Conservation (phyloP, 441 rosid species). For the Eugenia klotzschiana region DNA sequence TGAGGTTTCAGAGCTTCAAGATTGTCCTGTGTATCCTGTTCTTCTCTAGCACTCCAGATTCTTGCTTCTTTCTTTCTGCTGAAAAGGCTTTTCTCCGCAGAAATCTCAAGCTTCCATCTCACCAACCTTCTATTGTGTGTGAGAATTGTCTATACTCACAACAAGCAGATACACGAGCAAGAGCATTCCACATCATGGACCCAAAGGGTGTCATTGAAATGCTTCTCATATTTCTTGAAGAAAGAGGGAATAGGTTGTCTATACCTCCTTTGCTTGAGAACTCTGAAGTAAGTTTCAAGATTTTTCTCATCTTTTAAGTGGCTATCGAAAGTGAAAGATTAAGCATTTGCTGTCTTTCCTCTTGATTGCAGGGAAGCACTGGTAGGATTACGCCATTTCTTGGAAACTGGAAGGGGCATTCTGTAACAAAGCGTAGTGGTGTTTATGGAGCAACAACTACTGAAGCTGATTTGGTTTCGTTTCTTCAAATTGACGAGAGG, state of each 20-base stretch:
- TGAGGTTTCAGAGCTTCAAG: background rate
- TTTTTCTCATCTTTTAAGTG: background rate
- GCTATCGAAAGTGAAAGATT: background rate
- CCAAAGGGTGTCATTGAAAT: slow-evolving; percentile 72
- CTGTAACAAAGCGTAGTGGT: slow-evolving; percentile 68
- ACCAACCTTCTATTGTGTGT: slow-evolving; percentile 61
- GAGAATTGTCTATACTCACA: slow-evolving; percentile 74
- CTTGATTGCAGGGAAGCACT: slow-evolving; percentile 24
- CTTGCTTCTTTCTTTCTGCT: background rate
- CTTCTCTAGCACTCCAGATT: background rate
- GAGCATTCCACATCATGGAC: slow-evolving; percentile 86
- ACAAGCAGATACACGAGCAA: slow-evolving; percentile 51
- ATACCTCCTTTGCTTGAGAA: slow-evolving; percentile 39
- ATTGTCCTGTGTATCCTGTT: background rate
- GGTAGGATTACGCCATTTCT: slow-evolving; percentile 53
- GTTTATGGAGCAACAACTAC: slow-evolving; percentile 75
- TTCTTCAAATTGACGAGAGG: slow-evolving; percentile 49
- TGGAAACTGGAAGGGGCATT: slow-evolving; percentile 83
- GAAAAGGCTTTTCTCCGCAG: slow-evolving; percentile 12
- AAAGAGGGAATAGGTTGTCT: slow-evolving; percentile 26
- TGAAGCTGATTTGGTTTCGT: slow-evolving; percentile 45
- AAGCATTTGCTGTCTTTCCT: background rate
- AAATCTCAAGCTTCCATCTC: slow-evolving; percentile 77
- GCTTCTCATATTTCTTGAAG: slow-evolving; percentile 75
- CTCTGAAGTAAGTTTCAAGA: slow-evolving; percentile 16